A percentile compares a stretch with the other conserved stretches of the same genome.
Conservation (phyloP, 345 rosid species). For the Pseudoturritis turrita region DNA sequence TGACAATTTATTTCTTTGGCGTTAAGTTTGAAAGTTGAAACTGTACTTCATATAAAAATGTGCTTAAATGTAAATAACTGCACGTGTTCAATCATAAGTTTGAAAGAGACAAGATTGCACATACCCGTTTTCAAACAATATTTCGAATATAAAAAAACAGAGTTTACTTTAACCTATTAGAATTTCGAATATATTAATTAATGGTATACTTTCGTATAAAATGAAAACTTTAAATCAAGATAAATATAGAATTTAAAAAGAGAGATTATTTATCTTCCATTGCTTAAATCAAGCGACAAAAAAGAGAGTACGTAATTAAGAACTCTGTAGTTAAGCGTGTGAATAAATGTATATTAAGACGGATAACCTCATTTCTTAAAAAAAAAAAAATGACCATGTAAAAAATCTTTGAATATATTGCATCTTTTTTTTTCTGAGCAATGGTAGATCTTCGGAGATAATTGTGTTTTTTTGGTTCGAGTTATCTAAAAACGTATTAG, state of each 20-base stretch:
- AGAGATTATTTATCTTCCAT: background rate
- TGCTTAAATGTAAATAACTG: background rate
- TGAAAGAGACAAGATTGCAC: slow-evolving; percentile 24
- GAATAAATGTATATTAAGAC: too few relatives aligned
- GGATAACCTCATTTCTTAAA: too few relatives aligned
- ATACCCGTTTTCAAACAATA: background rate
- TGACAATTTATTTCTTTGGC: background rate
- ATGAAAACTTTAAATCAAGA: background rate
- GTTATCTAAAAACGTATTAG: too few relatives aligned
- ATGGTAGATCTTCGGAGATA: too few relatives aligned
- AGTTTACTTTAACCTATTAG: background rate
- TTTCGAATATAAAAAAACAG: background rate
- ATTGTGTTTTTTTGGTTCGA: too few relatives aligned
- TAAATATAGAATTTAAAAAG: background rate
- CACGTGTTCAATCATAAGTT: slow-evolving; percentile 24
- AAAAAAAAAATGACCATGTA: too few relatives aligned
- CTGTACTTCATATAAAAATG: background rate
- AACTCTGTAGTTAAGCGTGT: too few relatives aligned
- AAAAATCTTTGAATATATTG: too few relatives aligned
- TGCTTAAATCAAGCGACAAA: too few relatives aligned
- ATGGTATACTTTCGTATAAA: background rate
- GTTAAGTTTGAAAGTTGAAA: background rate
- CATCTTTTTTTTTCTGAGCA: too few relatives aligned
- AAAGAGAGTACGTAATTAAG: too few relatives aligned
- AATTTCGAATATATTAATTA: too few relatives aligned